Conservation (phyloP, 2,329 filamentous ascomycete species). For the Cladosporium sp. region DNA sequence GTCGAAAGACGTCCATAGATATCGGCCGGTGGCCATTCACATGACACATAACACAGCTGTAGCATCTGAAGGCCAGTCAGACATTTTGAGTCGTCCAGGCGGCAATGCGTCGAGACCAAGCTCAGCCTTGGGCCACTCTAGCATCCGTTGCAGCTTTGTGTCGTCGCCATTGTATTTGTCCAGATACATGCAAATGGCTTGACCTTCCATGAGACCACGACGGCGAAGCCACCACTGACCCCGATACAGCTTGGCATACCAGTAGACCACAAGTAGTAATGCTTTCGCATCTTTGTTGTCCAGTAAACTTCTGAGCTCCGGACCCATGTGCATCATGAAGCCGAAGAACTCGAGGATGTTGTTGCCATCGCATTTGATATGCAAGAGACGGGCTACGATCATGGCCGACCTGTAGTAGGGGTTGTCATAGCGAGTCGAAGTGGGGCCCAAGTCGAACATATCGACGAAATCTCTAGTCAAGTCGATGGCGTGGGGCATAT, state of each 20-base stretch:
- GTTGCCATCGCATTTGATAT: conserved; percentile 38
- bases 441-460: conserved; percentile 22
- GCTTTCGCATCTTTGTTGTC: conserved; percentile 54
- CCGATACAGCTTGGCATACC: conserved; percentile 53
- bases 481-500: conserved; percentile 10
- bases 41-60: conserved; percentile 8
- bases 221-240: conserved; percentile 52
- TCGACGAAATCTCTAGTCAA: conserved; percentile 16
- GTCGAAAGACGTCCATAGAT: not conserved
- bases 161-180: conserved; percentile 32
- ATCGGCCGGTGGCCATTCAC: not conserved
- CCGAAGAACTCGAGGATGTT: conserved; percentile 49
- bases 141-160: conserved; percentile 18
- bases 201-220: conserved; percentile 51
- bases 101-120: conserved; percentile 12
- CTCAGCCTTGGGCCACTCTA: conserved; percentile 23
- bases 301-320: conserved; percentile 49
- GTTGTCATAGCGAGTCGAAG: conserved; percentile 6
- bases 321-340: conserved; percentile 50
- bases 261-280: conserved; percentile 57
- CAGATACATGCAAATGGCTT: conserved; percentile 50
- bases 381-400: conserved; percentile 42
- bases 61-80: conserved; percentile 3
- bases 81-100: not conserved
- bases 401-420: conserved; percentile 36